Conservation (phyloP, 2,329 filamentous ascomycete species). For the Stagonosporopsis cucurbitacearum region DNA sequence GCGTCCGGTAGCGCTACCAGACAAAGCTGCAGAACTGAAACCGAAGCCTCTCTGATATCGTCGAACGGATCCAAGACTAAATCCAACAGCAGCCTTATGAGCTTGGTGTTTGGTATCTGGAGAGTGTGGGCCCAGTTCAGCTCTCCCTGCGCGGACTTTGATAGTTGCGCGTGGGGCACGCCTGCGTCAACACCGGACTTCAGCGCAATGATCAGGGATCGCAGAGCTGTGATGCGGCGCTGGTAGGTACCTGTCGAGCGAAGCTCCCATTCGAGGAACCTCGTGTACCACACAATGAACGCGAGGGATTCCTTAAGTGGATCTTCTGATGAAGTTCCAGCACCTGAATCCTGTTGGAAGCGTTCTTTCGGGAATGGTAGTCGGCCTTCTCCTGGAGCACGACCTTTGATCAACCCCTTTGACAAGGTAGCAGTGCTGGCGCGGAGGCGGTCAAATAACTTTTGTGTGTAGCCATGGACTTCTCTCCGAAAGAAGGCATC, state of each 20-base stretch:
- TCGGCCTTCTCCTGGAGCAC: constrained; percentile 8
- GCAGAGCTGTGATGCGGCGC: constrained; percentile 81
- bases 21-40: constrained; percentile 52
- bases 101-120: constrained; percentile 49
- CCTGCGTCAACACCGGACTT: constrained; percentile 69
- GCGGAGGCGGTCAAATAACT: constrained; percentile 74
- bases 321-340: constrained; percentile 13
- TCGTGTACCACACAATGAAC: constrained; percentile 78
- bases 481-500: constrained; percentile 88
- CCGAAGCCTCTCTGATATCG: constrained; percentile 72
- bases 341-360: neutral
- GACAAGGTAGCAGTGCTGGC: constrained; percentile 44
- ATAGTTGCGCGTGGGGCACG: constrained; percentile 48
- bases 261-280: constrained; percentile 76
- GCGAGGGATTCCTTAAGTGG: constrained; percentile 59
- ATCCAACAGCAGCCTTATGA: constrained; percentile 73
- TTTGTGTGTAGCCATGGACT: constrained; percentile 74
- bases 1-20: constrained; percentile 29
- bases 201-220: constrained; percentile 71
- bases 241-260: constrained; percentile 86
- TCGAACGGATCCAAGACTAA: constrained; percentile 90
- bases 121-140: constrained; percentile 59
- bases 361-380: constrained; percentile 26
- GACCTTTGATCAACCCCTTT: constrained; percentile 25
- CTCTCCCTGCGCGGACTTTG: constrained; percentile 58